Base-by-base conservation (phyloP, 805 yeast species). In the Maudiozyma pseudohumilis region DNA sequence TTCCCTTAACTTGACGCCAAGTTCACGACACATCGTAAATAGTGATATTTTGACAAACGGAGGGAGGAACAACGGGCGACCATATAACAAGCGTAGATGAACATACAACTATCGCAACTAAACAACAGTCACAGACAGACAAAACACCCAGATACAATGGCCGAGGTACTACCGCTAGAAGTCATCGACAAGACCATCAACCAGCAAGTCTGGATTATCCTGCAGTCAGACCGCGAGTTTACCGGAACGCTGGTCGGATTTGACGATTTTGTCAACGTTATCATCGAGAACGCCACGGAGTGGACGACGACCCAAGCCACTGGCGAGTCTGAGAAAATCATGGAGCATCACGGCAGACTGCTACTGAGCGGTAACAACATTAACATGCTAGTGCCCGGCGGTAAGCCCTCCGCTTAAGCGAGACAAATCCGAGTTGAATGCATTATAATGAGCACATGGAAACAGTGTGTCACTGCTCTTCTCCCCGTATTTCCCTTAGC, bases 251-350 rank as follows among this genome's bases (percentile, higher is more conserved):
- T 92, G 36, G 74, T 81, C 21, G 97, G 97, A 1, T 89, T 89
- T 59, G 98, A 92, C 57, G 97, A 92, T 60, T 89, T 80, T 51
- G 96, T 92, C 42, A 92, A 85, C 55, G 77, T 88, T 60, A 94
- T 92, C 9, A 68, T 92, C 36, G 83, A 82, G 49, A 79, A 88
- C 49, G 96, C 59, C 11, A 49, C 49, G 3, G 61, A 55, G 38
- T 56, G 55, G 44, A 45, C 40, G 15, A 39, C 43, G 24, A 44
- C 39, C 18, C 42, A 36, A n/a, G n/a, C n/a, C n/a, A 41, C 40
- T n/a, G 42, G 34, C 26, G 51, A 55, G 29, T 73, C 68, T 36
- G 63, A 59, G 29, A 68, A 67, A 25, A 70, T 70, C 5, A 53
- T 57, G 39, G 61, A 66, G 29, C 68, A 64, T 24, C 68, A 65